Conservation (phyloP, 768 basidiomycete species). For the Goffeauzyma gilvescens region DNA sequence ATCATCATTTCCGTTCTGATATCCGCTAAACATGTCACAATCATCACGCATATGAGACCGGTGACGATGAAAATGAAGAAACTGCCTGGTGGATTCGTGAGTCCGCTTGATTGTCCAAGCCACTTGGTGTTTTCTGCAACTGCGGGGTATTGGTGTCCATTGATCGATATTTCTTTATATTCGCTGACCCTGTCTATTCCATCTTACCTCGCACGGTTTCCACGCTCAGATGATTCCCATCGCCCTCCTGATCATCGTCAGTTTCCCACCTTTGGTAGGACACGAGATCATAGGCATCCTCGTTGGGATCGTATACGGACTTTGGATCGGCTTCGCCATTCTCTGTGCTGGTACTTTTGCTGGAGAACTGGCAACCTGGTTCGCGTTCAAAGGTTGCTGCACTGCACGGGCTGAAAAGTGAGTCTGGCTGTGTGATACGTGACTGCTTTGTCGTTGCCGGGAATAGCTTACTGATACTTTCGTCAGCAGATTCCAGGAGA, state of each 20-base stretch:
- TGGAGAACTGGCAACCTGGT: slow-evolving; percentile 26
- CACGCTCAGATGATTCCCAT: slow-evolving; percentile 6
- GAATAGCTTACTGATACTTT: neutral
- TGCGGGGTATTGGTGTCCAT: too few relatives aligned
- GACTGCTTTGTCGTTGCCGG: neutral
- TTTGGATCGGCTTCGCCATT: slow-evolving; percentile 23
- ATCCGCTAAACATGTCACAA: slow-evolving; percentile 19
- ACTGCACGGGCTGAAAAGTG: slow-evolving; percentile 24
- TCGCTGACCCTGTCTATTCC: neutral
- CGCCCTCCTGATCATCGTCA: slow-evolving; percentile 16
- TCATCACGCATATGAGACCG: slow-evolving; percentile 20
- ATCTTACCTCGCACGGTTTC: too few relatives aligned
- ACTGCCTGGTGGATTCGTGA: slow-evolving; percentile 27
- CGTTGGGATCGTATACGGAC: slow-evolving; percentile 22
- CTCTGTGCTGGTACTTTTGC: slow-evolving; percentile 27
- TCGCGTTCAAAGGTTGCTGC: slow-evolving; percentile 27
- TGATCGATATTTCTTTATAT: too few relatives aligned
- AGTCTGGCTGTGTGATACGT: neutral
- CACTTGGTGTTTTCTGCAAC: too few relatives aligned
- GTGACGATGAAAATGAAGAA: slow-evolving; percentile 13
- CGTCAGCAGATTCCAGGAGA: slow-evolving; percentile 20
- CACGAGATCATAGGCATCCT: slow-evolving; percentile 23
- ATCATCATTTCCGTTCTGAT: slow-evolving; percentile 19
- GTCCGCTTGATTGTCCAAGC: too few relatives aligned
- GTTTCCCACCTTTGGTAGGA: slow-evolving; percentile 22